These are phyloP conservation scores for Oenanthe javanica DNA, from an alignment of 140 eudicot species.

Conservation along the genomic window DNA sequence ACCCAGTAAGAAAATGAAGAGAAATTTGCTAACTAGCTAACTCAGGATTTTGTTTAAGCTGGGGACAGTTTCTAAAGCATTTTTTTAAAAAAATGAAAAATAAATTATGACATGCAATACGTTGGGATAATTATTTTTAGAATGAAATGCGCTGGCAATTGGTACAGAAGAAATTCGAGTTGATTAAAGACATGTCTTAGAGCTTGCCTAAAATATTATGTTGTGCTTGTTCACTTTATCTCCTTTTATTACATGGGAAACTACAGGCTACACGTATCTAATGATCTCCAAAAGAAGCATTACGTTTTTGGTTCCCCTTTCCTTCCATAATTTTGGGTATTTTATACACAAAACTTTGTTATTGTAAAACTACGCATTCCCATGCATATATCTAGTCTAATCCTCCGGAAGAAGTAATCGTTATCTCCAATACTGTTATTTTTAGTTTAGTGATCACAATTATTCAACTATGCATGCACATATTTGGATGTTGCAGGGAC, in stretches of 20 bases:
- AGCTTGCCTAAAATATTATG: not conserved
- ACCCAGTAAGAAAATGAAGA: not conserved
- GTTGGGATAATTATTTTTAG: not conserved
- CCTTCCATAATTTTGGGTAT: not conserved
- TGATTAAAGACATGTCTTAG: not conserved
- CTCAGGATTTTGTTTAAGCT: not conserved
- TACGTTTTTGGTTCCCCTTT: not conserved
- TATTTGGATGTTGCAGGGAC: slow-evolving; percentile 75
- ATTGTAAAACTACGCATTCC: not conserved
- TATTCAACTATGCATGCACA: slow-evolving; percentile 54
- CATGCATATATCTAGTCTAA: not conserved
- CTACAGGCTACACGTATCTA: not conserved
- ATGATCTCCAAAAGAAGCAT: not conserved
- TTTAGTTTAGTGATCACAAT: slow-evolving; percentile 17
- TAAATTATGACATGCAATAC: not conserved
- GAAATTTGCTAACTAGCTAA: not conserved
- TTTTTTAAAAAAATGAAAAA: too few relatives aligned
- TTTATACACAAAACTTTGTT: not conserved
- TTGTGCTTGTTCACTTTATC: not conserved
- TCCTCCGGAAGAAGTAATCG: not conserved
- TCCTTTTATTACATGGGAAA: not conserved
- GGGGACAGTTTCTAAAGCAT: not conserved
- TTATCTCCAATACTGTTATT: slow-evolving; percentile 10
- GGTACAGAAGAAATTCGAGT: not conserved
- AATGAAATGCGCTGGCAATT: not conserved